Evolutionary conservation across 768 basidiomycete species (phyloP).

Genomic region (Mycena latifolia): DNA sequence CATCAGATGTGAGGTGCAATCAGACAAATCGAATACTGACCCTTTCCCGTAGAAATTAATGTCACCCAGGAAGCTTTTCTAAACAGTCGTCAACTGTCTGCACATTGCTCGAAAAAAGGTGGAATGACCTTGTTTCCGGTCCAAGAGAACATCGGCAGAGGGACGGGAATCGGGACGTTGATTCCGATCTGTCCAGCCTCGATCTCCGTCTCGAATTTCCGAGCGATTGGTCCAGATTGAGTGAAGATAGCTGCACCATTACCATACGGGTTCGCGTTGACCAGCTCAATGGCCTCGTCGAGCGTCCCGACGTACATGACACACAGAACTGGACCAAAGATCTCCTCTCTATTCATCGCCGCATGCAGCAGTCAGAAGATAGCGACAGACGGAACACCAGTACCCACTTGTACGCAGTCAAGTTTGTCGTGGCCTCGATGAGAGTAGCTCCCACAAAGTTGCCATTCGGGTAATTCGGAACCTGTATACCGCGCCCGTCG

Average conservation of each 20-base stretch:
- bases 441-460: conserved; percentile 97
- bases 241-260: conserved; percentile 98
- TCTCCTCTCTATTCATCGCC: conserved; percentile 90
- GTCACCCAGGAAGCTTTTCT: conserved; percentile 82
- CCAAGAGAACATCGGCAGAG: conserved; percentile 95
- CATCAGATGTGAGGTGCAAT: conserved; percentile 10
- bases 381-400: conserved; percentile 11
- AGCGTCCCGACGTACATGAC: conserved; percentile 84
- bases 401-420: conserved; percentile 88
- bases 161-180: conserved; percentile 94
- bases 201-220: conserved; percentile 89
- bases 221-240: conserved; percentile 94
- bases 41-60: conserved; percentile 93
- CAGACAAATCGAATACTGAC: conserved; percentile 49
- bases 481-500: conserved; percentile 80
- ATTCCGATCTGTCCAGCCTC: conserved; percentile 95
- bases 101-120: neutral
- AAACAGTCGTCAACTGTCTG: neutral
- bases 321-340: conserved; percentile 92
- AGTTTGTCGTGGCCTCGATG: conserved; percentile 80
- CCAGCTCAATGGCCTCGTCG: conserved; percentile 89
- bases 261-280: conserved; percentile 92
- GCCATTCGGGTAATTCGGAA: conserved; percentile 83
- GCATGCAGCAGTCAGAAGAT: neutral
- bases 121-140: conserved; percentile 86